Base-by-base conservation (phyloP, 176 grass and related monocot species). In the Carex kokanica region DNA sequence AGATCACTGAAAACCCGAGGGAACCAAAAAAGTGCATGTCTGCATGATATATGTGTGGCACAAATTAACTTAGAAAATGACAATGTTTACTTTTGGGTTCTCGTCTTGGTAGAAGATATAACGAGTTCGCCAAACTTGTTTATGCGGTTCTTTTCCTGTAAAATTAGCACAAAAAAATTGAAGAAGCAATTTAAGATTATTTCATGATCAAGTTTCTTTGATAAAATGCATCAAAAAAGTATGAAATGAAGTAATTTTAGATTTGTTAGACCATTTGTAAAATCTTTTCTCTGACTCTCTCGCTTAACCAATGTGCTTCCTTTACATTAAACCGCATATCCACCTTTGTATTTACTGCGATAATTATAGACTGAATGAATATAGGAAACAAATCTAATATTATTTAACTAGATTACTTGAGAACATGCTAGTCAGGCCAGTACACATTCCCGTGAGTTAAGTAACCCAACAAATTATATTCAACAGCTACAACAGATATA, bases 301-400 rank as follows among this genome's bases (percentile, higher is more conserved):
- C 96, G 68, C 91, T 92, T 71, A 99, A 83, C 96, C 96, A 99
- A 81, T 92, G 69, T 87, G 91, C 93, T 86, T 92, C 70, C 18
- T 93, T 93, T 85, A 99, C 91, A 92, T 95, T 95, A 85, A 95
- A 99, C 41, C 91, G 84, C 93, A 95, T 95, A 84, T 99, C 96
- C 85, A 99, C 96, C 89, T 99, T 95, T 41, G 91, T 99, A 49
- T 99, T 99, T 64, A 99, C 91, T 99, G 91, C 71, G 72, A 80
- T 2, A 84, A 84, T 65, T 51, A 29, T 32, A 21, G 40, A 62
- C 31, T 31, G 29, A 81, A 63, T n/a, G 25, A 47, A 45, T 36
- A 13, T 17, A 72, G n/a, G 25, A 9, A 61, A 29, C 60, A 59
- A 59, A 34, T 55, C 6, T 38, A 29, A 61, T 18, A 75, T 74